These are phyloP conservation scores for Echeveria elegans DNA, from an alignment of 164 flowering plant genomes.

Conservation along the genomic window DNA sequence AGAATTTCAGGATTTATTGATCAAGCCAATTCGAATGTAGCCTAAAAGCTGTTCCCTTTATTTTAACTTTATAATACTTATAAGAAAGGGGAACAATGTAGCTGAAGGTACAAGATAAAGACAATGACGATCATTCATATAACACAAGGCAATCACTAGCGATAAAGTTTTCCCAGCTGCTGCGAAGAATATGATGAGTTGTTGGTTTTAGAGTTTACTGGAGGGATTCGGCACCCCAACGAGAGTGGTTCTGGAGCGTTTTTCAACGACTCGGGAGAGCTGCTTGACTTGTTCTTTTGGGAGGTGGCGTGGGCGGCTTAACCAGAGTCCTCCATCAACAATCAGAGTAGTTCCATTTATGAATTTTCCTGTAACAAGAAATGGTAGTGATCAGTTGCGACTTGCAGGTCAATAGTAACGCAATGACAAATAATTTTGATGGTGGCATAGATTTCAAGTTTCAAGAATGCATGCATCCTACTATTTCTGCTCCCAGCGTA, in stretches of 20 bases:
- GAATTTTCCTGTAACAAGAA: constrained; percentile 35
- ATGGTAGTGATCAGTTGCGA: neutral
- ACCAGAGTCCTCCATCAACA: constrained; percentile 70
- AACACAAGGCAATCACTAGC: neutral
- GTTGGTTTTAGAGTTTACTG: constrained; percentile 39
- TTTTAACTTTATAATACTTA: neutral
- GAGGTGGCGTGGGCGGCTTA: constrained; percentile 50
- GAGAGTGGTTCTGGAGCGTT: constrained; percentile 38
- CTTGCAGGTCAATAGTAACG: neutral
- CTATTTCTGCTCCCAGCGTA: no score
- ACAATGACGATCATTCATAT: neutral
- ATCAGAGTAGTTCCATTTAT: constrained; percentile 45
- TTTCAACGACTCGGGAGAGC: constrained; percentile 51
- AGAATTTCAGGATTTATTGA: no score
- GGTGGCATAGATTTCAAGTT: no score
- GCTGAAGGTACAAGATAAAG: no score
- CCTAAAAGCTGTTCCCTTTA: neutral
- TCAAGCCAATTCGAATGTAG: no score
- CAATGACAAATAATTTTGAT: no score
- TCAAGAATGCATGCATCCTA: no score
- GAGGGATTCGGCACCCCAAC: constrained; percentile 35
- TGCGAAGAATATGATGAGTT: neutral
- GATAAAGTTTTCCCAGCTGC: neutral
- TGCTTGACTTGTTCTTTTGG: constrained; percentile 51
- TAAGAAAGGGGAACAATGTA: neutral